phyloP scores from a whole-genome alignment of 306 rosid genomes.

The Rosa lucieae region DNA sequence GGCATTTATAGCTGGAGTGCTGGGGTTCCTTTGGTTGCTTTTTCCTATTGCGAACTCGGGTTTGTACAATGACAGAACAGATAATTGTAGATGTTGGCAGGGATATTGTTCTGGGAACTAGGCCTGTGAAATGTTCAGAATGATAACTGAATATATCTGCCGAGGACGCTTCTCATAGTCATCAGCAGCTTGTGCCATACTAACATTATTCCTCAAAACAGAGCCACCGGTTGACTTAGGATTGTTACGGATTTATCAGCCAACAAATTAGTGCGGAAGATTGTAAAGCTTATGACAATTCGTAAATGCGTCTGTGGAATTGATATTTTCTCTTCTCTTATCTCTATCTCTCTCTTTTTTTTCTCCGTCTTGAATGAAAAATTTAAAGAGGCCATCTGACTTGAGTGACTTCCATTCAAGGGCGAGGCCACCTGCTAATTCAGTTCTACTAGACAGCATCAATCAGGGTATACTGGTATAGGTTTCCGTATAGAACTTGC shows the following conservation, averaged over 20 bases:
- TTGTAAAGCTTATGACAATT: background rate
- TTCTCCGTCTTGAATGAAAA: too few species aligned
- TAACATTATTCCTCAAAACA: background rate
- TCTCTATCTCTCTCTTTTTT: background rate
- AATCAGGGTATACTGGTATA: too few species aligned
- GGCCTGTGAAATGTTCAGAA: constrained; percentile 22
- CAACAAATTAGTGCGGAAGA: background rate
- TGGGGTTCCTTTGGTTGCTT: constrained; percentile 78
- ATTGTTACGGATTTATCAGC: background rate
- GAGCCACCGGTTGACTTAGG: background rate
- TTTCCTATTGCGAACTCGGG: constrained; percentile 73
- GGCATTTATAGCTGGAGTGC: constrained; percentile 60
- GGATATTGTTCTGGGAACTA: constrained; percentile 71
- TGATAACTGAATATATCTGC: background rate
- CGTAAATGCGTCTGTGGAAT: background rate
- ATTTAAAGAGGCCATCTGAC: background rate
- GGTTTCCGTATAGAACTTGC: too few species aligned
- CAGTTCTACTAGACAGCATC: too few species aligned
- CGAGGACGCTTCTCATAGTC: background rate
- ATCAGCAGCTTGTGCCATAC: background rate
- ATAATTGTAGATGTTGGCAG: constrained; percentile 88
- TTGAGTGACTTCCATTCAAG: too few species aligned
- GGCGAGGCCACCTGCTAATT: too few species aligned
- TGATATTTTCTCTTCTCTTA: background rate
- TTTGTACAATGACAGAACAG: constrained; percentile 64